A percentile compares a stretch with the other conserved stretches of the same genome.
Conservation (phyloP, 768 basidiomycete genomes). For the Lenzites betulinus region DNA sequence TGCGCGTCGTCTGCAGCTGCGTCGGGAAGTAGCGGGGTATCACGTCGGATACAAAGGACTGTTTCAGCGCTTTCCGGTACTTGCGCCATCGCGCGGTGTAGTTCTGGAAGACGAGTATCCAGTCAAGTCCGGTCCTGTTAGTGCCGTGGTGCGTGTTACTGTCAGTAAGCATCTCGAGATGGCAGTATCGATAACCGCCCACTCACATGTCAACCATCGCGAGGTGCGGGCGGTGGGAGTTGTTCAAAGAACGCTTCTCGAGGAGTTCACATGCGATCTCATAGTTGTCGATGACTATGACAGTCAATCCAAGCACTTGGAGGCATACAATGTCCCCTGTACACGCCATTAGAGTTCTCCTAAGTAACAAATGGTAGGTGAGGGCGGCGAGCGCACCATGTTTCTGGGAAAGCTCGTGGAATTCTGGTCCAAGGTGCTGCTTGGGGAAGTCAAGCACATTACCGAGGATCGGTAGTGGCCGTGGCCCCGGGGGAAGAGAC, state of each 20-base stretch:
- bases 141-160: too few relatives aligned
- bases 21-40: conserved; percentile 2
- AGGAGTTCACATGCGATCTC: conserved; percentile 63
- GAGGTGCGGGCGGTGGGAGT: conserved; percentile 70
- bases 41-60: conserved; percentile 21
- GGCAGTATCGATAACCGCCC: background rate
- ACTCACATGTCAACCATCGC: conserved; percentile 30
- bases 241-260: conserved; percentile 70
- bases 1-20: background rate
- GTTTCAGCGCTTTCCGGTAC: conserved; percentile 13
- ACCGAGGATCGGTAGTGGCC: conserved; percentile 24
- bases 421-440: conserved; percentile 15
- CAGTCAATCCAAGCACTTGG: conserved; percentile 62
- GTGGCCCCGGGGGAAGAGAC: conserved; percentile 28
- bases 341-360: background rate
- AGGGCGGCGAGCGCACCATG: conserved; percentile 17
- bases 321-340: conserved; percentile 30
- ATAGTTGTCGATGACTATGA: conserved; percentile 65
- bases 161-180: background rate
- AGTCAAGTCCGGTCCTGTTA: conserved; percentile 9
- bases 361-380: too few relatives aligned
- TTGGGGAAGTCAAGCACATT: conserved; percentile 25
- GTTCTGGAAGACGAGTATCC: conserved; percentile 18
- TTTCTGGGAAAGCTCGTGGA: conserved; percentile 8
- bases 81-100: conserved; percentile 12